Evolutionary conservation across 768 basidiomycete genomes (phyloP).

Genomic region (Lactifluus volemus): DNA sequence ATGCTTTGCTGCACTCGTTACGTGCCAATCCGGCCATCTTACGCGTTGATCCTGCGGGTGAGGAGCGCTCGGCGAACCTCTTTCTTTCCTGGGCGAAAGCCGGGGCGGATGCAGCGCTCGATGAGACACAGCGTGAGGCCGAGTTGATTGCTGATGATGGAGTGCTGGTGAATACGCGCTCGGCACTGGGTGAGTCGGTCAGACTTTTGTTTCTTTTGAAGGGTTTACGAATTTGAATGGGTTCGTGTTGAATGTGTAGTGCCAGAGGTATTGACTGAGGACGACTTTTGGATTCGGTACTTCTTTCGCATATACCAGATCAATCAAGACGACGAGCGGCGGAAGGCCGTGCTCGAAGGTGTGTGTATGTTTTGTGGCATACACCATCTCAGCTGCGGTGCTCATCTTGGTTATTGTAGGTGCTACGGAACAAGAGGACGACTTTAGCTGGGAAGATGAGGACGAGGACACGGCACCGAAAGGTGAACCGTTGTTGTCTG

Average conservation of each 20-base stretch:
- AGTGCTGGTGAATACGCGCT: slow-evolving; percentile 43
- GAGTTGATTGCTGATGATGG: slow-evolving; percentile 42
- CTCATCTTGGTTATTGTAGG: slow-evolving; percentile 28
- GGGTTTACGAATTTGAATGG: too few relatives aligned
- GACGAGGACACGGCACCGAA: slow-evolving; percentile 52
- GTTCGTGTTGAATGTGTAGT: slow-evolving; percentile 36
- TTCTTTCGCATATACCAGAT: slow-evolving; percentile 87
- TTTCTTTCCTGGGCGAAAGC: slow-evolving; percentile 54
- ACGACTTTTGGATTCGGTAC: slow-evolving; percentile 79
- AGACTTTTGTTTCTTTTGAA: neutral
- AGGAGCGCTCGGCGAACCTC: slow-evolving; percentile 43
- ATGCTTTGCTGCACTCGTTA: slow-evolving; percentile 52
- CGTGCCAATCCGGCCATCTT: slow-evolving; percentile 69
- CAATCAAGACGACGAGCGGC: slow-evolving; percentile 63
- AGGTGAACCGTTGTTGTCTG: neutral
- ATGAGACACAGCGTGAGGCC: slow-evolving; percentile 40
- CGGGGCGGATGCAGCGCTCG: slow-evolving; percentile 48
- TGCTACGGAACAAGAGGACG: slow-evolving; percentile 67
- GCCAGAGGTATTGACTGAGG: slow-evolving; percentile 51
- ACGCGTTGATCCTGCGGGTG: slow-evolving; percentile 63
- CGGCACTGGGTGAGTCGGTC: slow-evolving; percentile 45
- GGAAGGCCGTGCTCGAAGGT: slow-evolving; percentile 73
- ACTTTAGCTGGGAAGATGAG: slow-evolving; percentile 88
- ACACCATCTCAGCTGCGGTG: neutral
- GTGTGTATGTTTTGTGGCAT: slow-evolving; percentile 13